A percentile compares a stretch with the other conserved stretches of the same genome.
These are phyloP conservation scores for Vitis labrusca DNA, from an alignment of 164 flowering plant species.

Conservation along the genomic window DNA sequence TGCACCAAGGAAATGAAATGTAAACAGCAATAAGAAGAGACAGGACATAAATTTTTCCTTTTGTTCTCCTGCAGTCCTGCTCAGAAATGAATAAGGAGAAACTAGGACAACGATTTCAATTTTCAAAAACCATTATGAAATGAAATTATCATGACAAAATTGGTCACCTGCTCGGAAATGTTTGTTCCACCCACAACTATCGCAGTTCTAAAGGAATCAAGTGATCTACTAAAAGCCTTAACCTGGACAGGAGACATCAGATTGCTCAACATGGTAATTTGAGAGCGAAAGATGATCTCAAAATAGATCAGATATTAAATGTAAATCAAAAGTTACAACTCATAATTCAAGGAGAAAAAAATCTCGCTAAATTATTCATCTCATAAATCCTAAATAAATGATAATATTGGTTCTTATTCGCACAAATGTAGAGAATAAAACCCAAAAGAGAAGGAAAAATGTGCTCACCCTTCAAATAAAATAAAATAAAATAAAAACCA, in stretches of 20 bases:
- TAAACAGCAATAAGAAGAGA: too few relatives aligned
- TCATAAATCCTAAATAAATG: too few relatives aligned
- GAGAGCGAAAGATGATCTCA: neutral
- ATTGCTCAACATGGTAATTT: neutral
- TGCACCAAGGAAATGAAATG: too few relatives aligned
- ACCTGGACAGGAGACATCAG: constrained; percentile 30
- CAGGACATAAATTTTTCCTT: too few relatives aligned
- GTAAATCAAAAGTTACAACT: neutral
- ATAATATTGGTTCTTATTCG: too few relatives aligned
- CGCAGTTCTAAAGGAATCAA: constrained; percentile 57
- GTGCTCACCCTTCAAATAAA: neutral
- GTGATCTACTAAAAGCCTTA: constrained; percentile 61
- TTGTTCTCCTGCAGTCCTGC: too few relatives aligned
- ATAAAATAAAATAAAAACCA: too few relatives aligned
- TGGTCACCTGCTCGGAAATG: constrained; percentile 58
- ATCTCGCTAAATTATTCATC: too few relatives aligned
- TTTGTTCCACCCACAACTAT: constrained; percentile 76
- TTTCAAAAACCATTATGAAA: neutral
- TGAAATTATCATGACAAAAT: constrained; percentile 2
- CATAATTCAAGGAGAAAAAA: too few relatives aligned
- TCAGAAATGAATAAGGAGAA: too few relatives aligned
- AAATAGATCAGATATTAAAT: neutral
- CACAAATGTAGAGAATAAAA: neutral
- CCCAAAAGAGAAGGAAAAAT: neutral
- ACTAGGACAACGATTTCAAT: too few relatives aligned